phyloP scores from a whole-genome alignment of 108 stramenopile genomes.

The Cyclotella cryptica region DNA sequence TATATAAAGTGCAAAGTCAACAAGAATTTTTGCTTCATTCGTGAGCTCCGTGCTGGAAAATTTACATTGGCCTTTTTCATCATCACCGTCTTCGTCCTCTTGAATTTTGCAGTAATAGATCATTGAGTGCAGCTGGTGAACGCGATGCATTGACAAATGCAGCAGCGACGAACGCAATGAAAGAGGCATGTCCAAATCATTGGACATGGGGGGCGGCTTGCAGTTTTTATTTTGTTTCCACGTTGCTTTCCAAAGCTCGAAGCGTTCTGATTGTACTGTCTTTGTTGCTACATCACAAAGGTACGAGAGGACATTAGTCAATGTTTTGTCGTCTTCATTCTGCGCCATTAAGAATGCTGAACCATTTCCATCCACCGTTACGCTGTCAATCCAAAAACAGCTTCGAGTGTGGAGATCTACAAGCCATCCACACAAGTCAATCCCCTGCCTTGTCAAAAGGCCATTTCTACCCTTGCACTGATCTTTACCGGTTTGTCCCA shows the following conservation, averaged over 20 bases:
- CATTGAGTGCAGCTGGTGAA: conserved; percentile 57
- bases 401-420: conserved; percentile 53
- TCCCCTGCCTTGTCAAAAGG: conserved; percentile 14
- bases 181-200: conserved; percentile 1
- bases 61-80: background rate
- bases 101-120: conserved; percentile 48
- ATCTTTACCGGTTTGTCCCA: background rate
- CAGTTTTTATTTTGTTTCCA: background rate
- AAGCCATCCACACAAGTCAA: conserved; percentile 53
- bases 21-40: conserved; percentile 45
- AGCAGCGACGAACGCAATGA: conserved; percentile 40
- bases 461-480: background rate
- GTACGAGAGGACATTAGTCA: conserved; percentile 22
- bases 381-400: conserved; percentile 53
- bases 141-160: conserved; percentile 47
- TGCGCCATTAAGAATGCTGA: conserved; percentile 37
- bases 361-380: conserved; percentile 9
- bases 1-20: conserved; percentile 49
- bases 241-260: conserved; percentile 28
- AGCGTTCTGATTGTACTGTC: conserved; percentile 29
- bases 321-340: conserved; percentile 1
- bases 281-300: conserved; percentile 25
- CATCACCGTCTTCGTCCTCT: conserved; percentile 25
- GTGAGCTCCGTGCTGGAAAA: conserved; percentile 18
- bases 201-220: background rate